A percentile compares a stretch with the other conserved stretches of the same genome.
These are phyloP conservation scores for Alternaria brassicicola DNA, from an alignment of 2,329 filamentous ascomycete species.

Conservation along the genomic window DNA sequence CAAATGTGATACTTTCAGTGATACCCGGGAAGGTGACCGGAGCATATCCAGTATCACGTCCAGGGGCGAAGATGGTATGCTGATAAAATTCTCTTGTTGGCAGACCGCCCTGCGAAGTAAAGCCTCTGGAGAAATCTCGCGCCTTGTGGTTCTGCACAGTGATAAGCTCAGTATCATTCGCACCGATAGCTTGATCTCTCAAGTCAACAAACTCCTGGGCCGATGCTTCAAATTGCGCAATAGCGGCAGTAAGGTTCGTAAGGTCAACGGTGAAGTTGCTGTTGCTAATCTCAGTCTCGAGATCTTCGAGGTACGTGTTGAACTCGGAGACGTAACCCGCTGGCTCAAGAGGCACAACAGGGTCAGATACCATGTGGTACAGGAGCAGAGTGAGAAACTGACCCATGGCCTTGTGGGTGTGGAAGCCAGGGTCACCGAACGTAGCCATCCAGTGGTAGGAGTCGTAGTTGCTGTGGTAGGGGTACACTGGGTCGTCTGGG, in stretches of 20 bases:
- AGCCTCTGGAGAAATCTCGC: constrained; percentile 54
- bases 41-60: constrained; percentile 50
- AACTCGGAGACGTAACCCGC: constrained; percentile 49
- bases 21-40: constrained; percentile 48
- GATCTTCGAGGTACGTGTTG: constrained; percentile 43
- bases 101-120: constrained; percentile 55
- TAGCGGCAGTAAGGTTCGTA: constrained; percentile 41
- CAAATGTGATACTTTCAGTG: constrained; percentile 47
- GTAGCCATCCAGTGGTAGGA: constrained; percentile 59
- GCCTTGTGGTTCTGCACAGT: constrained; percentile 53
- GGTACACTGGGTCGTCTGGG: constrained; percentile 53
- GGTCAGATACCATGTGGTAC: constrained; percentile 51
- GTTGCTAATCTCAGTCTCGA: constrained; percentile 40
- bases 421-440: constrained; percentile 59
- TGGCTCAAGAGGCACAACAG: constrained; percentile 49
- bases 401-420: constrained; percentile 57
- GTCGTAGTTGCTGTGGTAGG: constrained; percentile 57
- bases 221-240: constrained; percentile 44
- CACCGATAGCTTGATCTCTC: constrained; percentile 35
- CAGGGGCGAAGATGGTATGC: constrained; percentile 56
- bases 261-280: constrained; percentile 42
- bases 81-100: constrained; percentile 54
- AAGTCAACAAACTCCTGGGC: constrained; percentile 39
- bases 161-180: constrained; percentile 38
- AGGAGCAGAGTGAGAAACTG: constrained; percentile 54